Evolutionary conservation across 805 yeast genomes (phyloP).

Genomic region (Candida boleticola): DNA sequence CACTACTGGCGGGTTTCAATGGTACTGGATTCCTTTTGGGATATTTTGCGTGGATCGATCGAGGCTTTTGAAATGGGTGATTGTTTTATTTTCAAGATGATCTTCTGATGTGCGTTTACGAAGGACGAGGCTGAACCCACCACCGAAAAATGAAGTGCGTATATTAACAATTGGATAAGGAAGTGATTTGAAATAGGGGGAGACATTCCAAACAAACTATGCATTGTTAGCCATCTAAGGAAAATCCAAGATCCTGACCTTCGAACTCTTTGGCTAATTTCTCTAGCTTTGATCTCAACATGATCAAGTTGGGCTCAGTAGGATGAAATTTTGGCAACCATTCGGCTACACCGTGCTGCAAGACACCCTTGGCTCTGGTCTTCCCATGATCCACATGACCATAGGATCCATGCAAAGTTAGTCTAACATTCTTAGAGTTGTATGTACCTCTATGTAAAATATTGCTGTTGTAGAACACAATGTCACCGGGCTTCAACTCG

Average conservation of each 20-base stretch:
- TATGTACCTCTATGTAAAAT: slow-evolving; percentile 49
- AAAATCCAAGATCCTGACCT: slow-evolving; percentile 33
- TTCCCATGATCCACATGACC: slow-evolving; percentile 44
- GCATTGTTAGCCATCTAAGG: slow-evolving; percentile 40
- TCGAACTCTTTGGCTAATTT: slow-evolving; percentile 27
- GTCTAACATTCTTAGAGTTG: slow-evolving; percentile 33
- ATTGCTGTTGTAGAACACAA: slow-evolving; percentile 49
- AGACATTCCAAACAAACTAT: too few species aligned
- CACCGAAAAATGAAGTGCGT: too few species aligned
- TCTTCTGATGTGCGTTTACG: too few species aligned
- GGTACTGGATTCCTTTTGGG: too few species aligned
- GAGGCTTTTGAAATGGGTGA: too few species aligned
- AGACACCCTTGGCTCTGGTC: slow-evolving; percentile 47
- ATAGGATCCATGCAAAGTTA: slow-evolving; percentile 51
- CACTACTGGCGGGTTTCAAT: too few species aligned
- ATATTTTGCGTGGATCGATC: too few species aligned
- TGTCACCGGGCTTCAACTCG: slow-evolving; percentile 46
- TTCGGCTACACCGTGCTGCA: slow-evolving; percentile 50
- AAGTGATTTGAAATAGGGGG: too few species aligned
- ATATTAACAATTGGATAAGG: too few species aligned
- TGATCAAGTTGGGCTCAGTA: slow-evolving; percentile 23
- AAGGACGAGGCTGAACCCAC: too few species aligned
- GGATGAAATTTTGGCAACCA: slow-evolving; percentile 43
- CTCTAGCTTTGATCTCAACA: slow-evolving; percentile 28
- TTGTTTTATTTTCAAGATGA: too few species aligned